Evolutionary conservation across 2,329 filamentous ascomycete genomes (phyloP), one percentile per base, ranked within the genome.

Genomic region (Aspergillus novofumigatus): DNA sequence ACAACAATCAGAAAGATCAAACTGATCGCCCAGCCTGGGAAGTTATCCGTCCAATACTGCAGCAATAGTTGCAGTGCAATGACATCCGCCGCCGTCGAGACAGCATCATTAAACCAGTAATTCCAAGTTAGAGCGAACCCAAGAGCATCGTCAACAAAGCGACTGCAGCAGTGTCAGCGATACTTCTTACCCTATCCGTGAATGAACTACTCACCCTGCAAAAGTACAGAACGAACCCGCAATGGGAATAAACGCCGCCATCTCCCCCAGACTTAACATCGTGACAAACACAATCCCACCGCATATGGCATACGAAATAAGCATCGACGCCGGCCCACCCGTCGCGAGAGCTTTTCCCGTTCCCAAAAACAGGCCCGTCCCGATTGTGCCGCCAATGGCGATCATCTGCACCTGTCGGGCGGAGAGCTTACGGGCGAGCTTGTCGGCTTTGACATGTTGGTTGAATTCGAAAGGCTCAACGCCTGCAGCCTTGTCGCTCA

Each of bases 391-490:
- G 5, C 73, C 75, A 55, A 78, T 77, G 47, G 85, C 86, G 59
- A 88, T 86, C 84, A 88, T 87, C 72, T 87, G 84, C 10, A 87
- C 82, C 68, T 87, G 85, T n/a, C 85, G 80, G 17, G 82, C 75
- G 2, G 82, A 83, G 11, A 87, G 76, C 45, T 81, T 79, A 4
- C 85, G 81, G 21, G 77, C 77, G 10, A 87, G 75, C 53, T 73
- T 75, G 63, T 84, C 81, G 2, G 76, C 74, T 25, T 70, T 68
- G 47, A 74, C 60, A 49, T 66, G 54, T 2, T 47, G 56, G 17
- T 53, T 25, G 55, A 60, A 8, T 49, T 66, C 21, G 57, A 53
- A 14, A 42, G 52, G 49, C 53, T 51, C 55, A 28, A 57, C 48
- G 14, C 49, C 64, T 23, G 59, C 58, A 8, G 51, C 50, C 44